Evolutionary conservation across 495 filamentous ascomycete species (phyloP).

Genomic region (Astrothelium subdiscretum): DNA sequence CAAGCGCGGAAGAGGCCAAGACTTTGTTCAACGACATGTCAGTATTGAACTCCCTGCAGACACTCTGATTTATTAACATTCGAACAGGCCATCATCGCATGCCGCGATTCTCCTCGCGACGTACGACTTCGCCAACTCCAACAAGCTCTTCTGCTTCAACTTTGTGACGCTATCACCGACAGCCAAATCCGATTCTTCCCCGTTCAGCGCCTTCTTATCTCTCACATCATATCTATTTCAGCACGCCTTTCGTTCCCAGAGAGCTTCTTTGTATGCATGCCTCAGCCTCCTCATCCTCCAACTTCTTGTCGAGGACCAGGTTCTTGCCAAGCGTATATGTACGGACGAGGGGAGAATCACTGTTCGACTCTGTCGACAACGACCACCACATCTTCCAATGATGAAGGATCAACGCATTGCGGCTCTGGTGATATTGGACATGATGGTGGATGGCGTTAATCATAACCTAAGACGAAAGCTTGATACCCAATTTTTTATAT

Average conservation of each 20-base stretch:
- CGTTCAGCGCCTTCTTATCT: slow-evolving; percentile 75
- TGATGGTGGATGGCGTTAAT: slow-evolving; percentile 79
- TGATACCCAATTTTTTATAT: slow-evolving; percentile 75
- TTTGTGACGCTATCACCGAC: slow-evolving; percentile 52
- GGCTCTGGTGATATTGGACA: slow-evolving; percentile 67
- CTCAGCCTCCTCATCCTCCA: slow-evolving; percentile 74
- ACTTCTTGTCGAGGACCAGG: slow-evolving; percentile 76
- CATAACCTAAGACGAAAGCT: slow-evolving; percentile 83
- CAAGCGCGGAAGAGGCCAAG: slow-evolving; percentile 61
- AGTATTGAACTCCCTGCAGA: slow-evolving; percentile 17
- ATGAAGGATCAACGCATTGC: slow-evolving; percentile 58
- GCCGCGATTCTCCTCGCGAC: slow-evolving; percentile 69
- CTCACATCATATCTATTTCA: slow-evolving; percentile 86
- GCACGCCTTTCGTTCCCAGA: slow-evolving; percentile 74
- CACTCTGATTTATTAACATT: neutral
- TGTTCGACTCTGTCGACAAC: slow-evolving; percentile 81
- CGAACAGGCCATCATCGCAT: slow-evolving; percentile 71
- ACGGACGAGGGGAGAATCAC: slow-evolving; percentile 62
- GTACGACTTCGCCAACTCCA: slow-evolving; percentile 89
- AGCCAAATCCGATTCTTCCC: slow-evolving; percentile 56
- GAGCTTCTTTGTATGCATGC: slow-evolving; percentile 69
- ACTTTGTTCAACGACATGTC: slow-evolving; percentile 61
- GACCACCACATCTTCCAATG: slow-evolving; percentile 75
- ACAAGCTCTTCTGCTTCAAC: slow-evolving; percentile 89
- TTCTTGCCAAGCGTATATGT: slow-evolving; percentile 74